Evolutionary conservation across 1,284 basidiomycete genomes (phyloP), one percentile per base, ranked within the genome.

Genomic region (Moesziomyces parantarcticus): DNA sequence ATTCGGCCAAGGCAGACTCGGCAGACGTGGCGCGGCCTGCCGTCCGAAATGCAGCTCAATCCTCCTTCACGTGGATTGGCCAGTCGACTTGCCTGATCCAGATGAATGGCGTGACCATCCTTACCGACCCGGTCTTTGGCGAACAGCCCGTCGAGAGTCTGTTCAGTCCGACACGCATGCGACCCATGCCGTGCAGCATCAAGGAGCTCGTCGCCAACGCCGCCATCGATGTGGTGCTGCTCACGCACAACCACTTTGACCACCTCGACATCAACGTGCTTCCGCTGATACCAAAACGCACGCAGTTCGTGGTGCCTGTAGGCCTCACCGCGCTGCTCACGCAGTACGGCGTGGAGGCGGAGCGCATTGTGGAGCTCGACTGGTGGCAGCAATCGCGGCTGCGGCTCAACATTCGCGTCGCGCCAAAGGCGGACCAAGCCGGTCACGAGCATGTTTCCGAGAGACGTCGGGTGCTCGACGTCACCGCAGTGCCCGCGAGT

Each of bases 111-210:
- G 79, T 87, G 13, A 83, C 83, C 18, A 85, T 87, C 47, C 77
- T 87, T 20, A 87, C 86, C 40, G 87, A 87, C 64, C 87, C 87
- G 1, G 85, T 86, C 11, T 85, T 87, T 25, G 84, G 85, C 40
- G 80, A 85, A 49, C 83, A 85, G 32, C 86, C 86, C 0, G 72
- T 87, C 10, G 79, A 80, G 3, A 85, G 83, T 14, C 55, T 84
- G 16, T 64, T 86, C 18, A 85, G 85, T 3, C 86, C 86, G 5
- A 77, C 80, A 36, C 76, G 86, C 20, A 73, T 87, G 46, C 80
- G 85, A 1, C 84, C 85, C 20, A 67, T 85, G 25, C 86, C 86
- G 0, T 86, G 86, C 72, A 77, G 65, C 1, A 73, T 86, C 21
- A 68, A 81, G 13, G 85, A 86, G 40, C 76, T 86, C 25, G 16